phyloP scores from a whole-genome alignment of 176 grass and related monocot genomes.

The Hyparrhenia diplandra region DNA sequence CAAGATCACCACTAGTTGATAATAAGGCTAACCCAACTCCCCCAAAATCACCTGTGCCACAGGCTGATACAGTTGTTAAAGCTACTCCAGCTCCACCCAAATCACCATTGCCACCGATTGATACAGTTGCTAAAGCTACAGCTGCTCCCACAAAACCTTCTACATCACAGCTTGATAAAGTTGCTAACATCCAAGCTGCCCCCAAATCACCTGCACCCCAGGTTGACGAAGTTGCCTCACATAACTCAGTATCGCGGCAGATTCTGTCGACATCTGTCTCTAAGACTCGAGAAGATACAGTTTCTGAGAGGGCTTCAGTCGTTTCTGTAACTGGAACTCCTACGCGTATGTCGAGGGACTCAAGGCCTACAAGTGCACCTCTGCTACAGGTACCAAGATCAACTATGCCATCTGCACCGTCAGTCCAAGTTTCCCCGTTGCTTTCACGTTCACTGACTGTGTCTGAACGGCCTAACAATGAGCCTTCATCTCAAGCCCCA shows the following conservation, averaged over 20 bases:
- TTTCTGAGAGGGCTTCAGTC: slow-evolving; percentile 12
- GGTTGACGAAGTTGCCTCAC: slow-evolving; percentile 18
- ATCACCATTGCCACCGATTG: slow-evolving; percentile 27
- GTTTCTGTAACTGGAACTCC: slow-evolving; percentile 15
- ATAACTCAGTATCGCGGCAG: slow-evolving; percentile 22
- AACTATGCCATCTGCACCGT: slow-evolving; percentile 27
- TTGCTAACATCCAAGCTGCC: neutral
- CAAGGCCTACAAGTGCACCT: slow-evolving; percentile 76
- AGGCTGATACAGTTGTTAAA: slow-evolving; percentile 36
- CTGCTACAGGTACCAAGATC: slow-evolving; percentile 54
- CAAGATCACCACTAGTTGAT: slow-evolving; percentile 14
- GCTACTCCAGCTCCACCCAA: slow-evolving; percentile 14
- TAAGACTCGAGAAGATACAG: slow-evolving; percentile 30
- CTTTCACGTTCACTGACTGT: slow-evolving; percentile 48
- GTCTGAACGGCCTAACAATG: slow-evolving; percentile 42
- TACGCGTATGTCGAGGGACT: slow-evolving; percentile 19
- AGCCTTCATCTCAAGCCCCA: slow-evolving; percentile 38
- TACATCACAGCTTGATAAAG: slow-evolving; percentile 28
- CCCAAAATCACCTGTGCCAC: slow-evolving; percentile 27
- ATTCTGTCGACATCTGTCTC: slow-evolving; percentile 25
- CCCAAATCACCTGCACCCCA: neutral
- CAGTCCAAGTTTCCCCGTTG: slow-evolving; percentile 42
- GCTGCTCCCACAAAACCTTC: neutral
- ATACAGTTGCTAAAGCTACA: slow-evolving; percentile 32
- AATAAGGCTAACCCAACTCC: slow-evolving; percentile 30